Conservation (phyloP, 208 protist species). For the Naegleria lovaniensis region DNA sequence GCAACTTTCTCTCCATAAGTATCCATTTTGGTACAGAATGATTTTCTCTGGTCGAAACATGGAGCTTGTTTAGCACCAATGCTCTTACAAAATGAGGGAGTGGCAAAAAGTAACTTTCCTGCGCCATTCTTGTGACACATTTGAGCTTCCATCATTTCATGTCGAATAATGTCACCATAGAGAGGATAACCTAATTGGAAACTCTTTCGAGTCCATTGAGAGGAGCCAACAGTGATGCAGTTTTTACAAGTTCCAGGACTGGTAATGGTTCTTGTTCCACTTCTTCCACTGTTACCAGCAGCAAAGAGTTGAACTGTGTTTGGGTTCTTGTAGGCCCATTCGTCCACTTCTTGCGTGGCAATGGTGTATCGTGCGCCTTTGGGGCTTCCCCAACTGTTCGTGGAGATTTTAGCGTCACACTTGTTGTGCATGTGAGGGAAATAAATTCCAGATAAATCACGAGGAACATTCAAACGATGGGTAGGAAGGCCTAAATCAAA, state of each 20-base stretch:
- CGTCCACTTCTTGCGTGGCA: slow-evolving; percentile 15
- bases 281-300: slow-evolving; percentile 26
- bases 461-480: neutral
- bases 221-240: slow-evolving; percentile 7
- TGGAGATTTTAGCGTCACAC: neutral
- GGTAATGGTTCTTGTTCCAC: neutral
- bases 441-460: slow-evolving; percentile 2
- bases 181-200: slow-evolving; percentile 17
- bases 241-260: slow-evolving; percentile 24
- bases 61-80: neutral
- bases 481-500: neutral
- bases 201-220: neutral
- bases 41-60: neutral
- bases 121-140: neutral
- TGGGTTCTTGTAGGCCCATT: neutral
- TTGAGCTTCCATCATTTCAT: neutral
- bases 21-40: neutral
- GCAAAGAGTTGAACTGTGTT: slow-evolving; percentile 12
- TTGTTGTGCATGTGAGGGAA: slow-evolving; percentile 23
- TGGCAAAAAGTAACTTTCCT: neutral
- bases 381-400: slow-evolving; percentile 11
- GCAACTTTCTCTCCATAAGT: neutral
- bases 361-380: neutral
- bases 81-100: neutral
- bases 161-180: neutral